Percentiles rank a stretch among this genome's conserved stretches.
These are phyloP conservation scores for Monosporascus sp. DNA, from an alignment of 2,329 filamentous ascomycete genomes.

Conservation along the genomic window DNA sequence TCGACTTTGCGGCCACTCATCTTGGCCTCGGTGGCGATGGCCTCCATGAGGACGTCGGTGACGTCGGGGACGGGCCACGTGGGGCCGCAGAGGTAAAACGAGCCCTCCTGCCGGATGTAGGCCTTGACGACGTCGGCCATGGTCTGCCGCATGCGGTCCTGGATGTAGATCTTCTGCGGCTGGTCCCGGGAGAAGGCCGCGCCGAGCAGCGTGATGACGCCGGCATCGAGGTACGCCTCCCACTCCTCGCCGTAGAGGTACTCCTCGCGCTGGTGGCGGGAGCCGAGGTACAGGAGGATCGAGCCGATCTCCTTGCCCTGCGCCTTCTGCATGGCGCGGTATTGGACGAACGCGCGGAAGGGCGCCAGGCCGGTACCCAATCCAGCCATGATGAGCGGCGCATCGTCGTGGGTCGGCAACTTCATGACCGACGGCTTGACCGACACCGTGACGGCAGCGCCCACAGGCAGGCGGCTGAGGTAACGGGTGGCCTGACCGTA, in stretches of 20 bases:
- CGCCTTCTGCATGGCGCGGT: slow-evolving; percentile 96
- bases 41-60: slow-evolving; percentile 88
- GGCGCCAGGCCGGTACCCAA: slow-evolving; percentile 96
- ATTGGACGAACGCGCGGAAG: slow-evolving; percentile 98
- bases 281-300: slow-evolving; percentile 93
- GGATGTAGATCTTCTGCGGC: slow-evolving; percentile 98
- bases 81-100: slow-evolving; percentile 95
- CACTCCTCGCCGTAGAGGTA: slow-evolving; percentile 99
- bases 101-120: slow-evolving; percentile 81
- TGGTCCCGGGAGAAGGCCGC: slow-evolving; percentile 95
- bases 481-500: slow-evolving; percentile 92
- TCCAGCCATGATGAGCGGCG: slow-evolving; percentile 97
- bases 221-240: slow-evolving; percentile 95
- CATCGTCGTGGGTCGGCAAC: slow-evolving; percentile 78
- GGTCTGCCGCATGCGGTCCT: slow-evolving; percentile 93
- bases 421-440: slow-evolving; percentile 99
- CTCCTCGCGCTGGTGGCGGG: slow-evolving; percentile 94
- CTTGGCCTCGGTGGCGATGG: slow-evolving; percentile 72
- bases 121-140: slow-evolving; percentile 76
- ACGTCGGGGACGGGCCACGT: slow-evolving; percentile 99
- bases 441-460: slow-evolving; percentile 78
- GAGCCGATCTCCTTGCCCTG: slow-evolving; percentile 91
- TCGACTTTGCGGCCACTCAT: slow-evolving; percentile 73
- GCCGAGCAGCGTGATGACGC: slow-evolving; percentile 89
- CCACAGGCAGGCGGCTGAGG: slow-evolving; percentile 69